Evolutionary conservation across 371 early-diverging fungal species (phyloP), one percentile per base, ranked within the genome.

Genomic region (Mortierella sp.): DNA sequence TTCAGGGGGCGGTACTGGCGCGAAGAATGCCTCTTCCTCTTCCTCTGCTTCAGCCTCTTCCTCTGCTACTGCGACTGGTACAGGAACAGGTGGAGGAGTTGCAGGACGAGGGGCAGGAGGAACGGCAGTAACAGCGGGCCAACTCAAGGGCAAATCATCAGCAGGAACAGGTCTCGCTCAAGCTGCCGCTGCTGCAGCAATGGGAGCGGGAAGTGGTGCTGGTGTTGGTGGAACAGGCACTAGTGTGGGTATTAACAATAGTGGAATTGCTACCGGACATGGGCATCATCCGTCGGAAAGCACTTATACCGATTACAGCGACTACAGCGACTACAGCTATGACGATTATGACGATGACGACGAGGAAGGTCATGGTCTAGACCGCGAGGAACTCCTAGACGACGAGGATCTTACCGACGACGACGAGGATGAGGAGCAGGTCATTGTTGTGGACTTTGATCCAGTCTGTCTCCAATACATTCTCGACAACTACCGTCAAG

Each of bases 381-480:
- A 68, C 68, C 68, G 68, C 38, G 73, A 45, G 48, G 73, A 73
- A 44, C 55, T 72, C 5, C 34, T 54, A 24, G 80, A 80, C 68
- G 80, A 80, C 45, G 75, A 74, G 70, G 80, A 80, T 8, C 54
- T 88, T 11, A 80, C 79, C 88, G 80, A 88, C 6, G 82, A 82
- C 7, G 82, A 78, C 26, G 79, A 78, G 14, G 83, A 79, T 21
- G 75, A 75, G 2, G 88, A 89, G 19, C 92, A 92, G 79, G 89
- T 91, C 10, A 91, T 90, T 70, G 84, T 90, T 75, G 93, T 93
- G 21, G 93, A 94, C 75, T 93, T 93, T 80, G 92, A 93, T 82
- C 92, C 94, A 21, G 88, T 77, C 34, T 92, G 93, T 80, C 77
- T 94, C n/a, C 88, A 92, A n/a, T 94, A 91, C 83, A 90, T 94